Evolutionary conservation across 768 basidiomycete species (phyloP).

Genomic region (Cystobasidiopsis lactophilus): DNA sequence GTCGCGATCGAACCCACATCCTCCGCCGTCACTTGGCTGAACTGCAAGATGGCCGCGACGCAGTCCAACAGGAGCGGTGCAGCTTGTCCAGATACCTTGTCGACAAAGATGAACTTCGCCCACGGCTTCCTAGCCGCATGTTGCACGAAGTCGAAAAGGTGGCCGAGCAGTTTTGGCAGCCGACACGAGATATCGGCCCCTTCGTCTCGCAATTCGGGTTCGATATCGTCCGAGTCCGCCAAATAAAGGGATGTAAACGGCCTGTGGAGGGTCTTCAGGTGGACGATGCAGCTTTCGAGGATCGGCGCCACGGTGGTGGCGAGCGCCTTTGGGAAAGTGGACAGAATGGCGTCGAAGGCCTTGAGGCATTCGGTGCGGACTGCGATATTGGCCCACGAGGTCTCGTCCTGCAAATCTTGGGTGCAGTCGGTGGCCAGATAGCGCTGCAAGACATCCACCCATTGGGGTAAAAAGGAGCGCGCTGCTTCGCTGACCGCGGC

Average conservation of each 20-base stretch:
- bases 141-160: conserved; percentile 44
- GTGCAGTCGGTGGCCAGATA: conserved; percentile 44
- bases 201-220: conserved; percentile 49
- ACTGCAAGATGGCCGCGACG: not conserved
- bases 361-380: conserved; percentile 68
- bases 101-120: conserved; percentile 7
- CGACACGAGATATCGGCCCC: conserved; percentile 35
- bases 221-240: conserved; percentile 13
- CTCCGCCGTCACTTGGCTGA: conserved; percentile 19
- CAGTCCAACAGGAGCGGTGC: not conserved
- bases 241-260: conserved; percentile 21
- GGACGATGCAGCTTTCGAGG: conserved; percentile 11
- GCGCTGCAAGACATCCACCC: conserved; percentile 75
- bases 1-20: conserved; percentile 33
- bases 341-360: conserved; percentile 54
- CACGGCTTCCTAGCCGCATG: conserved; percentile 24
- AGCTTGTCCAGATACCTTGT: conserved; percentile 21
- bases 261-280: conserved; percentile 23
- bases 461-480: conserved; percentile 56
- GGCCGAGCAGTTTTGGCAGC: conserved; percentile 50
- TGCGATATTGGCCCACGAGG: conserved; percentile 60
- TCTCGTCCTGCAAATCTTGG: conserved; percentile 32
- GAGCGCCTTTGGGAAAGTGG: conserved; percentile 57
- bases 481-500: conserved; percentile 64
- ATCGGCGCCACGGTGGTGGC: conserved; percentile 28